These are phyloP conservation scores for Medicago ruthenica DNA, from an alignment of 306 rosid genomes.

Conservation along the genomic window DNA sequence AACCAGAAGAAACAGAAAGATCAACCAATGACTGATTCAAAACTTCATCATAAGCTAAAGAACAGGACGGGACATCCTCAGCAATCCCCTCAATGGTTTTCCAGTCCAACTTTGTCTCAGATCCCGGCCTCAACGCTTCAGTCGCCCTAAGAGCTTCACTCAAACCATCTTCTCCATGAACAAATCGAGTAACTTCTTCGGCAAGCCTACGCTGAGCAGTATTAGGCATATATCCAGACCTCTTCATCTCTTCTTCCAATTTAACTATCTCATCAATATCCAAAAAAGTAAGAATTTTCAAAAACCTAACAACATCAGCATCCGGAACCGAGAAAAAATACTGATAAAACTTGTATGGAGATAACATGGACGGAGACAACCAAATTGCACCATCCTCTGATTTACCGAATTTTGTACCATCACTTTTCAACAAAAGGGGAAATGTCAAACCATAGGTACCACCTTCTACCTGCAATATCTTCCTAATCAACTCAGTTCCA, in stretches of 20 bases:
- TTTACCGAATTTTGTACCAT: slow-evolving; percentile 93
- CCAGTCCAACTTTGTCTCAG: slow-evolving; percentile 91
- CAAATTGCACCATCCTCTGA: slow-evolving; percentile 96
- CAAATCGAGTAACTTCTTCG: slow-evolving; percentile 85
- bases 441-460: slow-evolving; percentile 85
- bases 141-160: slow-evolving; percentile 86
- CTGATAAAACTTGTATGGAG: slow-evolving; percentile 93
- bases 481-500: slow-evolving; percentile 87
- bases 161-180: slow-evolving; percentile 87
- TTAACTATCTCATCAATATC: slow-evolving; percentile 68
- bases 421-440: slow-evolving; percentile 87
- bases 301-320: slow-evolving; percentile 78
- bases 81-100: slow-evolving; percentile 82
- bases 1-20: slow-evolving; percentile 86
- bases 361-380: slow-evolving; percentile 67
- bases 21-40: slow-evolving; percentile 70
- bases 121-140: slow-evolving; percentile 86
- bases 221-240: slow-evolving; percentile 72
- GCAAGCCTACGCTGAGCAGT: slow-evolving; percentile 81
- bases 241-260: slow-evolving; percentile 69
- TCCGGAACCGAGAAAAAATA: slow-evolving; percentile 83
- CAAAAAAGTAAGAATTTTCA: slow-evolving; percentile 77
- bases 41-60: slow-evolving; percentile 71
- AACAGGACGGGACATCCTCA: slow-evolving; percentile 85
- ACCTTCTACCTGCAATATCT: slow-evolving; percentile 71